Conservation (phyloP, 805 yeast species). For the Candida namnaoensis region DNA sequence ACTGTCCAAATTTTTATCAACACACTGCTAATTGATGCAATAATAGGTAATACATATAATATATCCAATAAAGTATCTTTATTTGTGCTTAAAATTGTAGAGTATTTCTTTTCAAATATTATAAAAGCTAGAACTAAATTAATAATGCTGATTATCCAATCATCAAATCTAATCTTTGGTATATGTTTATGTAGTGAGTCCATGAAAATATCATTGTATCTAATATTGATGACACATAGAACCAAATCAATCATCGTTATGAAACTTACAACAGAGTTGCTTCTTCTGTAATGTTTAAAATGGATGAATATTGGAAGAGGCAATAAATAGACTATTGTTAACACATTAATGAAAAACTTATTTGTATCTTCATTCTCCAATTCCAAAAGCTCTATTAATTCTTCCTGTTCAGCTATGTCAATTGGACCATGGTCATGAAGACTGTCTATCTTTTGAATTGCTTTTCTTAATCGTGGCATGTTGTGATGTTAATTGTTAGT, state of each 20-base stretch:
- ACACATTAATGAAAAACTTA: conserved; percentile 7
- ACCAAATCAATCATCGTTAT: conserved; percentile 1
- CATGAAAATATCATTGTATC: not conserved
- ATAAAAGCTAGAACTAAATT: too few species aligned
- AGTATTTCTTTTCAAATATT: not conserved
- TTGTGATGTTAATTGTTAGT: conserved; percentile 7
- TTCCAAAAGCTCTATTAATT: conserved; percentile 8
- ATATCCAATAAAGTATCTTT: not conserved
- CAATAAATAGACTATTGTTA: conserved; percentile 8
- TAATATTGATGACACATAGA: not conserved
- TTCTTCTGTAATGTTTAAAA: conserved; percentile 2
- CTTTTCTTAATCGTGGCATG: conserved; percentile 2
- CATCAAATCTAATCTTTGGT: not conserved
- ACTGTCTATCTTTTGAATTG: conserved; percentile 5
- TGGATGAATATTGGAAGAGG: conserved; percentile 7
- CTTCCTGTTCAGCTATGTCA: conserved; percentile 23
- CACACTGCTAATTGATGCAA: conserved; percentile 15
- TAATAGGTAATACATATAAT: conserved; percentile 12
- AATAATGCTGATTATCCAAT: not conserved
- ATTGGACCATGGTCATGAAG: conserved; percentile 5
- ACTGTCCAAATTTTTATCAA: conserved; percentile 7
- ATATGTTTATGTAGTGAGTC: not conserved
- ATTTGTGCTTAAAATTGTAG: too few species aligned
- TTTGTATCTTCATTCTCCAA: conserved; percentile 6
- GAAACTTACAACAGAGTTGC: conserved; percentile 2